A percentile compares a stretch with the other conserved stretches of the same genome.
These are phyloP conservation scores for Herpetomonas tarakana DNA, from an alignment of 208 protist genomes.

Conservation along the genomic window DNA sequence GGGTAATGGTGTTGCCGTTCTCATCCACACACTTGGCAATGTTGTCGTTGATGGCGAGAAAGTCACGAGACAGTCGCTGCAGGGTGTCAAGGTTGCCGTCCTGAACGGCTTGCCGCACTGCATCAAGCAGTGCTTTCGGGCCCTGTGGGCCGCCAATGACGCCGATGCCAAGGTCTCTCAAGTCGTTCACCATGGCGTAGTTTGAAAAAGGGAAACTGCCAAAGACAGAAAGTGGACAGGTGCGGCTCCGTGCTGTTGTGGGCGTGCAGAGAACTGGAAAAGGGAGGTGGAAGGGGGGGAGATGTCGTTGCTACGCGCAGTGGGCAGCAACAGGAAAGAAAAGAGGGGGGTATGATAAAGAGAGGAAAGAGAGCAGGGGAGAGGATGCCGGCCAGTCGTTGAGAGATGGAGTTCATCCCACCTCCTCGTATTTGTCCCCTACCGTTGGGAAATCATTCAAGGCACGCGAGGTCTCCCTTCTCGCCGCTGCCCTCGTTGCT, in stretches of 20 bases:
- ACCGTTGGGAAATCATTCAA: no score
- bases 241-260: no score
- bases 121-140: constrained; percentile 82
- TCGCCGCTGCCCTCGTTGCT: no score
- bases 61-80: constrained; percentile 58
- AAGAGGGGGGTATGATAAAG: constrained; percentile 3
- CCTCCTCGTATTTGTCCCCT: no score
- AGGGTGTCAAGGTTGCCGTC: constrained; percentile 71
- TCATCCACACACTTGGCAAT: constrained; percentile 84
- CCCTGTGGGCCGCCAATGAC: constrained; percentile 83
- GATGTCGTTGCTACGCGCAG: neutral
- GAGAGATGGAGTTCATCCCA: no score
- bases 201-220: no score
- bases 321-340: neutral
- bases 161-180: constrained; percentile 21
- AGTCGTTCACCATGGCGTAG: neutral
- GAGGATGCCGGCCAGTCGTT: no score
- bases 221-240: no score
- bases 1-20: constrained; percentile 81
- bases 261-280: neutral
- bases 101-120: constrained; percentile 61
- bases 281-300: no score
- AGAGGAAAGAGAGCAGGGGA: neutral
- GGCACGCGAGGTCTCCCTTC: no score
- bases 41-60: constrained; percentile 77